Conservation (phyloP, 139 green algal genomes). For the Auxenochlorella pyrenoidosa region DNA sequence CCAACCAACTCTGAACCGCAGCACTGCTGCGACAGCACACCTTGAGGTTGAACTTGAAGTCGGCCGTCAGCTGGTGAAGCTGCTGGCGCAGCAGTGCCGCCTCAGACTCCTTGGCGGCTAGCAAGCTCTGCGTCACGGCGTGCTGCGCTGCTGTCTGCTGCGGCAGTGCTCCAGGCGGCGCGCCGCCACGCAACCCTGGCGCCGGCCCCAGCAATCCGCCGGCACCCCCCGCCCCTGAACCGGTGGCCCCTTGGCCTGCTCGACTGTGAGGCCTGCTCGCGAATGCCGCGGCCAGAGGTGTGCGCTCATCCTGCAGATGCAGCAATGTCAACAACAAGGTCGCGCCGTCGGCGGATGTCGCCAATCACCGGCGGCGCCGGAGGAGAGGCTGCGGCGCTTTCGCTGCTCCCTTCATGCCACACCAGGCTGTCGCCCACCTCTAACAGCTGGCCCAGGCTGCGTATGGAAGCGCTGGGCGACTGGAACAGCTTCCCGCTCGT, state of each 20-base stretch:
- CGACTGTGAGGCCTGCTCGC: not conserved
- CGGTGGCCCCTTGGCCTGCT: too few species aligned
- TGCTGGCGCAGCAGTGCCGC: conserved; percentile 50
- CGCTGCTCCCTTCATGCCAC: not conserved
- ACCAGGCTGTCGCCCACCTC: not conserved
- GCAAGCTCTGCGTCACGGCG: conserved; percentile 3
- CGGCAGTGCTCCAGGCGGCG: not conserved
- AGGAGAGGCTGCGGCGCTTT: too few species aligned
- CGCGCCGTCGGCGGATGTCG: not conserved
- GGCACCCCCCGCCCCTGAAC: not conserved
- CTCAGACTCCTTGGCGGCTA: conserved; percentile 52
- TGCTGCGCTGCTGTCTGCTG: not conserved
- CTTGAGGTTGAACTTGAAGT: conserved; percentile 59
- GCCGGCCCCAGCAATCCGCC: too few species aligned
- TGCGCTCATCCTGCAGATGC: conserved; percentile 26
- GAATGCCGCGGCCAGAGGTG: conserved; percentile 3
- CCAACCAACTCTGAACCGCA: not conserved
- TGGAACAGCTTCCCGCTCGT: not conserved
- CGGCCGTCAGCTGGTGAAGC: conserved; percentile 53
- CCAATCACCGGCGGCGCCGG: too few species aligned
- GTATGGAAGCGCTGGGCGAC: conserved; percentile 4
- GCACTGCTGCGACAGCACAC: conserved; percentile 7
- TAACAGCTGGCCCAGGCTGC: conserved; percentile 17
- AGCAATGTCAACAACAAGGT: not conserved
- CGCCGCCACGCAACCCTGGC: too few species aligned